These are phyloP conservation scores for Tetrapisispora arboricola DNA, from an alignment of 805 yeast genomes.

Conservation along the genomic window DNA sequence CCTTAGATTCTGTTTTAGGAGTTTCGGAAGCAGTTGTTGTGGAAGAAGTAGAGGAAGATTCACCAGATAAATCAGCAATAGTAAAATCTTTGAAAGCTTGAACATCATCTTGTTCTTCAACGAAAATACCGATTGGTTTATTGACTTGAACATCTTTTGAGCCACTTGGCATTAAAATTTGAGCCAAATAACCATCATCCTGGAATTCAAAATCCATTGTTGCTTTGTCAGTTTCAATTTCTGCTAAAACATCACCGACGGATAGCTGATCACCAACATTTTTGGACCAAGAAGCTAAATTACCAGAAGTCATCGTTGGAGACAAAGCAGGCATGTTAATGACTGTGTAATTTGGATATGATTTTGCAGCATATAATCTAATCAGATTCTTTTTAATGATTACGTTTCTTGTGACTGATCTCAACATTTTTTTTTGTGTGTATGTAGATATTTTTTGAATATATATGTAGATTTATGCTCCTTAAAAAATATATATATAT, in stretches of 20 bases:
- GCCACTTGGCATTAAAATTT: slow-evolving; percentile 74
- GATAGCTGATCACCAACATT: slow-evolving; percentile 74
- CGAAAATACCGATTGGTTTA: slow-evolving; percentile 93
- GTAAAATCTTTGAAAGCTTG: slow-evolving; percentile 77
- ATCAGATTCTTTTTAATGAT: background rate
- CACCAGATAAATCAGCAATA: slow-evolving; percentile 32
- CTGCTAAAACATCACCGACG: slow-evolving; percentile 94
- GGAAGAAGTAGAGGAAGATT: slow-evolving; percentile 8
- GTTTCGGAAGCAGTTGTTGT: slow-evolving; percentile 30
- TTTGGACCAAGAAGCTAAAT: slow-evolving; percentile 83
- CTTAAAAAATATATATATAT: no score
- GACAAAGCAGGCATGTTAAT: slow-evolving; percentile 98
- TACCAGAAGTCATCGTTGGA: slow-evolving; percentile 99
- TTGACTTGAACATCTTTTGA: slow-evolving; percentile 88
- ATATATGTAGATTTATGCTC: no score
- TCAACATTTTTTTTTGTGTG: slow-evolving; percentile 1
- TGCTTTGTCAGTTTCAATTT: slow-evolving; percentile 96
- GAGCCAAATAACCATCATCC: slow-evolving; percentile 89
- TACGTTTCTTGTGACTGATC: slow-evolving; percentile 4
- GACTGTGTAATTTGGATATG: slow-evolving; percentile 74
- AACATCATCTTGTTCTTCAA: slow-evolving; percentile 76
- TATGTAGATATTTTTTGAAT: no score
- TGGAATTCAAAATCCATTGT: slow-evolving; percentile 97
- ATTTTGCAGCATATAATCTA: slow-evolving; percentile 24
- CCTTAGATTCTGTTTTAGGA: slow-evolving; percentile 26